These are phyloP conservation scores for Talaromyces verruculosus DNA, from an alignment of 2,329 filamentous ascomycete genomes.

Conservation along the genomic window DNA sequence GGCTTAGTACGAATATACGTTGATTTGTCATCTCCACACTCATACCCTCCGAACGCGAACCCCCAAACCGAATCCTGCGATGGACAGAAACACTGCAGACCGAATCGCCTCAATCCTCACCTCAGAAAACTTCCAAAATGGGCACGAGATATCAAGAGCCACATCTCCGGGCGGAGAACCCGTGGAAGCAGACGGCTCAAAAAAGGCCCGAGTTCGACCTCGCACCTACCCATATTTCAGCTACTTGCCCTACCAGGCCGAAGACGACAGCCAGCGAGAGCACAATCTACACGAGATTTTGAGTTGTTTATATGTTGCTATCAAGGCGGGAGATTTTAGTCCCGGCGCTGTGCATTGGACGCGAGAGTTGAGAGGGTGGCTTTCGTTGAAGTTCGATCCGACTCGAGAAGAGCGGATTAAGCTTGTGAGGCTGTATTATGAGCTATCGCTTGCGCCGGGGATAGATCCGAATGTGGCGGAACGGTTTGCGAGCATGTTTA, in stretches of 20 bases:
- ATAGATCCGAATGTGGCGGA: constrained; percentile 79
- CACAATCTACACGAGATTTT: constrained; percentile 81
- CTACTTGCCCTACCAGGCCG: constrained; percentile 84
- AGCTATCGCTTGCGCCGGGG: constrained; percentile 85
- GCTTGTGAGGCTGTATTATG: constrained; percentile 89
- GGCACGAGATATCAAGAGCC: constrained; percentile 76
- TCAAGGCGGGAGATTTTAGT: constrained; percentile 90
- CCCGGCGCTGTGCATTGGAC: constrained; percentile 96
- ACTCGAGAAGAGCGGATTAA: constrained; percentile 77
- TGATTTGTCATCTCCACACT: constrained; percentile 10
- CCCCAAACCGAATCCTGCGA: constrained; percentile 26
- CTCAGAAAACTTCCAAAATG: constrained; percentile 41
- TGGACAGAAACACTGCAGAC: constrained; percentile 37
- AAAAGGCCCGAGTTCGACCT: constrained; percentile 69
- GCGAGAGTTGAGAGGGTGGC: constrained; percentile 89
- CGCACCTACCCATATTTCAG: constrained; percentile 92
- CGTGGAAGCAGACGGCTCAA: constrained; percentile 51
- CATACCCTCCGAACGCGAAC: neutral
- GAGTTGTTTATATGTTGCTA: constrained; percentile 86
- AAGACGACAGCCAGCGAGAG: constrained; percentile 75
- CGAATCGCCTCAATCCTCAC: constrained; percentile 33
- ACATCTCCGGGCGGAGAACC: constrained; percentile 71
- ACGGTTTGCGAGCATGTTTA: constrained; percentile 94
- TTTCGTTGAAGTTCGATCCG: constrained; percentile 96
- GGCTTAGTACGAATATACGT: neutral